Conservation (phyloP, 1,284 basidiomycete genomes). For the Melampsora larici-populina region DNA sequence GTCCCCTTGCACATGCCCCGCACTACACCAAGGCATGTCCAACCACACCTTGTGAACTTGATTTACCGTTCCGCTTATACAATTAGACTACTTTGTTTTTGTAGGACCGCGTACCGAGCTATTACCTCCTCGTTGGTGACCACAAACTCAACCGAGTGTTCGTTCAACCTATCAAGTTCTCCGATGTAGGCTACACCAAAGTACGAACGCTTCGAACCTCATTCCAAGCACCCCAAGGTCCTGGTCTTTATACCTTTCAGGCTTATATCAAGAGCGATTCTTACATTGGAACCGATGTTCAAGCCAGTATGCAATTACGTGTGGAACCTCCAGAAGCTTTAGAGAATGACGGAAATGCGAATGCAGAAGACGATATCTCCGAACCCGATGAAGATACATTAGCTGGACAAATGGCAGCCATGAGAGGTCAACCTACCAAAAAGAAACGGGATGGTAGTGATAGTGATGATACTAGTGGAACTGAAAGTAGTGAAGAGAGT, state of each 20-base stretch:
- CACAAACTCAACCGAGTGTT: constrained; percentile 83
- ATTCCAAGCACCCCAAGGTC: constrained; percentile 86
- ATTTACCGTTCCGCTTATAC: neutral
- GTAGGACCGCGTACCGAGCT: constrained; percentile 76
- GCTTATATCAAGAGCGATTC: constrained; percentile 81
- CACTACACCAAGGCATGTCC: constrained; percentile 75
- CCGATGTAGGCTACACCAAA: constrained; percentile 66
- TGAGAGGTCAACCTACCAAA: constrained; percentile 73
- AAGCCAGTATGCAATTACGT: constrained; percentile 79
- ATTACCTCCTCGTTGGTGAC: constrained; percentile 83
- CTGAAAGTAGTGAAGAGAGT: constrained; percentile 43
- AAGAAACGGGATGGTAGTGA: constrained; percentile 52
- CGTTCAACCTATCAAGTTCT: constrained; percentile 75
- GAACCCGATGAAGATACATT: constrained; percentile 92
- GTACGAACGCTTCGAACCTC: constrained; percentile 82
- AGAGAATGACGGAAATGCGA: constrained; percentile 58
- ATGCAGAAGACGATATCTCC: constrained; percentile 82
- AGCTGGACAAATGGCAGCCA: constrained; percentile 96
- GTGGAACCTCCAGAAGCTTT: constrained; percentile 60
- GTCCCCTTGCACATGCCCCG: constrained; percentile 80
- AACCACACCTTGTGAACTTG: constrained; percentile 1
- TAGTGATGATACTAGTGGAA: constrained; percentile 42
- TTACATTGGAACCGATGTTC: constrained; percentile 61
- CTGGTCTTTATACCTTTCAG: constrained; percentile 85
- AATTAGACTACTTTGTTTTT: neutral